Percentiles rank a stretch among this genome's conserved stretches.
These are phyloP conservation scores for Gossypium anomalum DNA, from an alignment of 345 rosid species.

Conservation along the genomic window DNA sequence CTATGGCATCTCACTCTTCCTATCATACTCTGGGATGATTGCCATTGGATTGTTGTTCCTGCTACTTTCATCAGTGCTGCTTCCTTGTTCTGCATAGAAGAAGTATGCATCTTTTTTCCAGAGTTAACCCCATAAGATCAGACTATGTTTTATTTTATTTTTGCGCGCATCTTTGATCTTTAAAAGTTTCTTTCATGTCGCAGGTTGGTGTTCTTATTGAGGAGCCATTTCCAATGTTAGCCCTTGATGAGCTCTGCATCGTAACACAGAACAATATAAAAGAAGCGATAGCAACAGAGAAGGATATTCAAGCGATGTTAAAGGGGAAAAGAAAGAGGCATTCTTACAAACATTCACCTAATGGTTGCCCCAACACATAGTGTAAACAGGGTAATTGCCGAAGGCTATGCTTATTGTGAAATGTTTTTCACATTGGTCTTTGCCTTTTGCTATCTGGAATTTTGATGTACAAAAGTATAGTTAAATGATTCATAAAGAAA, in stretches of 20 bases:
- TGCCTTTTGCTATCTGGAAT: not conserved
- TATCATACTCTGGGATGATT: slow-evolving; percentile 94
- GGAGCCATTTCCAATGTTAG: slow-evolving; percentile 93
- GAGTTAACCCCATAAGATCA: not conserved
- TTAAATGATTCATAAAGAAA: not conserved
- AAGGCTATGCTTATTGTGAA: not conserved
- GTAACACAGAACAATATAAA: slow-evolving; percentile 43
- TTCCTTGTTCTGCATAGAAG: slow-evolving; percentile 97
- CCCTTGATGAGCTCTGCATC: slow-evolving; percentile 74
- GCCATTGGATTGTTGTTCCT: slow-evolving; percentile 95
- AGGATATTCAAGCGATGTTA: slow-evolving; percentile 45
- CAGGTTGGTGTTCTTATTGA: slow-evolving; percentile 97
- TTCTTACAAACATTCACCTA: slow-evolving; percentile 47
- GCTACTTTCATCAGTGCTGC: slow-evolving; percentile 96
- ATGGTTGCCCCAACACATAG: slow-evolving; percentile 54
- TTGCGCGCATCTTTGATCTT: not conserved
- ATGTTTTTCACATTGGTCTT: not conserved
- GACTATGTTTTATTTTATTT: not conserved
- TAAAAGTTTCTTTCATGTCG: slow-evolving; percentile 6
- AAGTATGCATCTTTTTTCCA: slow-evolving; percentile 37
- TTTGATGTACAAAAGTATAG: not conserved
- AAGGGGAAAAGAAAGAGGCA: slow-evolving; percentile 38
- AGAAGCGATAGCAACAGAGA: slow-evolving; percentile 58
- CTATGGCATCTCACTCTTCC: slow-evolving; percentile 96
- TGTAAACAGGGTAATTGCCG: not conserved